Evolutionary conservation across 768 basidiomycete genomes (phyloP), one percentile per base, ranked within the genome.

Genomic region (Leccinum variicolor): DNA sequence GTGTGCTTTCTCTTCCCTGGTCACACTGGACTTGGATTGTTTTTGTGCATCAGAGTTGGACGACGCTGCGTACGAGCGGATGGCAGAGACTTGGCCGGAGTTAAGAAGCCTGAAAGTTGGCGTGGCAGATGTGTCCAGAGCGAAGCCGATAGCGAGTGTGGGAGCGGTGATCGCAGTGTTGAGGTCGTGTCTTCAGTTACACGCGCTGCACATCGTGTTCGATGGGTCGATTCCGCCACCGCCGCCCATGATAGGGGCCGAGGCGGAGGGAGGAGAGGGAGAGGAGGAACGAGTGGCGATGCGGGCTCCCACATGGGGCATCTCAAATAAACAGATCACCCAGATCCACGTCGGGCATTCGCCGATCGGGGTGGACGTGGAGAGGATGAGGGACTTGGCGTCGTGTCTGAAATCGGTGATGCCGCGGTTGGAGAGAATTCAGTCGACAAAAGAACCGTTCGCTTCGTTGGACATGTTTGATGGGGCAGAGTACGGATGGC

Each of bases 311-410:
- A 13, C 26, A 23, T 62, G 54, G 52, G 57, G 57, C 6, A n/a
- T 57, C 10, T 56, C 50, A 1, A 59, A 65, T 33, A 33, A 17
- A 9, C 26, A 23, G 34, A 50, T 65, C 9, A 59, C 64, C n/a
- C 11, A 57, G 5, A 50, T 65, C 8, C 14, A 57, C 6, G 56
- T 65, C 11, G 64, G 64, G 2, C 52, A 65, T 54, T 65, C 64
- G 1, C 58, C 56, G 4, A 29, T 57, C n/a, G 41, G 8, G 13
- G 11, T 9, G 5, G 64, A 56, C n/a, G 1, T 9, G 36, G 19
- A 36, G 3, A 28, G 4, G 17, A 15, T 55, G 19, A 50, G 46
- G 8, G 48, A 33, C 5, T 25, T 62, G 31, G 56, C 48, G 2
- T 43, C 33, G n/a, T 65, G 64, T 52, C 50, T 65, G 43, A 34